phyloP scores from a whole-genome alignment of 2,329 filamentous ascomycete genomes.

The Penicillium sp. region DNA sequence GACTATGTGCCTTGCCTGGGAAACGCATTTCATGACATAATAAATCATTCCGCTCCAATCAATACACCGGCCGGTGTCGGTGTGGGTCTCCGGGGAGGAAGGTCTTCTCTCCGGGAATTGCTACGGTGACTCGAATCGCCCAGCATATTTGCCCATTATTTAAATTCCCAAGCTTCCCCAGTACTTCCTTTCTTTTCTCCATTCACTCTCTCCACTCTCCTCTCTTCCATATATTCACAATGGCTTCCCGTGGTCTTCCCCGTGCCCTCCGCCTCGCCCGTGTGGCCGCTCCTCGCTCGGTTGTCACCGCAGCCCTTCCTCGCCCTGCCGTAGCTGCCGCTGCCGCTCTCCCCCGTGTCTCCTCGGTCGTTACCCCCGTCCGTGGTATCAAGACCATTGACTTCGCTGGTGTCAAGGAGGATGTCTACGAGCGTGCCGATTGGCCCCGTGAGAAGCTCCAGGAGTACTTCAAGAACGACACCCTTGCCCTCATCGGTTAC shows the following conservation, averaged over 20 bases:
- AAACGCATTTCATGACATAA: slow-evolving; percentile 6
- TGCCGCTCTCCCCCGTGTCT: slow-evolving; percentile 40
- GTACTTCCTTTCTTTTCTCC: slow-evolving; percentile 12
- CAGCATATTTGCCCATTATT: slow-evolving; percentile 12
- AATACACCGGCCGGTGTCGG: slow-evolving; percentile 16
- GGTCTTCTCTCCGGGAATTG: slow-evolving; percentile 18
- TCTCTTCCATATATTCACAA: slow-evolving; percentile 29
- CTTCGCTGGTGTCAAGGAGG: slow-evolving; percentile 94
- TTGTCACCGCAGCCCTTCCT: slow-evolving; percentile 56
- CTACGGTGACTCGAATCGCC: slow-evolving; percentile 15
- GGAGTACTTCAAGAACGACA: slow-evolving; percentile 99
- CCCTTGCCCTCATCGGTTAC: slow-evolving; percentile 97
- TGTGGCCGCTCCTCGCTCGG: slow-evolving; percentile 56
- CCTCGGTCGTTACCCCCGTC: slow-evolving; percentile 42
- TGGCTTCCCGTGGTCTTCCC: slow-evolving; percentile 50
- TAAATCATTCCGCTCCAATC: slow-evolving; percentile 7
- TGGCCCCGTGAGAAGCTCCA: slow-evolving; percentile 99
- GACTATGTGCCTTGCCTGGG: background rate
- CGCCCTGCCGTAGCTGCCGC: slow-evolving; percentile 48
- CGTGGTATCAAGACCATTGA: slow-evolving; percentile 98
- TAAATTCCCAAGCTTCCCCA: slow-evolving; percentile 18
- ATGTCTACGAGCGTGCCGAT: slow-evolving; percentile 95
- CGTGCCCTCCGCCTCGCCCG: slow-evolving; percentile 58
- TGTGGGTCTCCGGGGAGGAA: slow-evolving; percentile 16
- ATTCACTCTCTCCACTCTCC: slow-evolving; percentile 12